These are phyloP conservation scores for Oryza meridionalis DNA, from an alignment of 176 grass and related monocot species.

Conservation along the genomic window DNA sequence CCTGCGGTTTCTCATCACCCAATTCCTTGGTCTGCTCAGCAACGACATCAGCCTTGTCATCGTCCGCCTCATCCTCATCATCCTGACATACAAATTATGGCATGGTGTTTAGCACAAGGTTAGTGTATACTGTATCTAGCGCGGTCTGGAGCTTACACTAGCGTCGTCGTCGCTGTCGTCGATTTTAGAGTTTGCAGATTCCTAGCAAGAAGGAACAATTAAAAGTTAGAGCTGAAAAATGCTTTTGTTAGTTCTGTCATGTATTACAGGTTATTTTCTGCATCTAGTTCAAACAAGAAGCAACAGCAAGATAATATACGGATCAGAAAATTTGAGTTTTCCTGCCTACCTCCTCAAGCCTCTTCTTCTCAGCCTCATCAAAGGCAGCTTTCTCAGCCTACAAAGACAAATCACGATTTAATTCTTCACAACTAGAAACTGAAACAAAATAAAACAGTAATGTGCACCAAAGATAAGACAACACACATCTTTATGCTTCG, in stretches of 20 bases:
- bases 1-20: background rate
- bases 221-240: background rate
- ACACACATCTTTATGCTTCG: constrained; percentile 65
- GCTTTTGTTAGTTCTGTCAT: background rate
- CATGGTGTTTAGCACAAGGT: background rate
- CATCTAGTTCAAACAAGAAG: background rate
- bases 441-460: background rate
- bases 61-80: constrained; percentile 39
- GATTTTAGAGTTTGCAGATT: constrained; percentile 34
- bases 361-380: constrained; percentile 77
- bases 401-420: background rate
- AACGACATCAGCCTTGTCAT: background rate
- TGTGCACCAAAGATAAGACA: background rate
- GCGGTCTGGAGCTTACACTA: constrained; percentile 34
- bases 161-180: constrained; percentile 14
- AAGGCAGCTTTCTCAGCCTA: constrained; percentile 86
- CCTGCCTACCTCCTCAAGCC: constrained; percentile 57
- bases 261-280: background rate
- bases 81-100: constrained; percentile 37
- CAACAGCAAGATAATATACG: background rate
- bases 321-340: background rate
- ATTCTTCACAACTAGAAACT: background rate
- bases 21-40: constrained; percentile 18
- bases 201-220: constrained; percentile 17
- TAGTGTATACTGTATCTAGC: background rate